phyloP scores from a whole-genome alignment of 352 stramenopile genomes.

The Phytophthora sansomeana region DNA sequence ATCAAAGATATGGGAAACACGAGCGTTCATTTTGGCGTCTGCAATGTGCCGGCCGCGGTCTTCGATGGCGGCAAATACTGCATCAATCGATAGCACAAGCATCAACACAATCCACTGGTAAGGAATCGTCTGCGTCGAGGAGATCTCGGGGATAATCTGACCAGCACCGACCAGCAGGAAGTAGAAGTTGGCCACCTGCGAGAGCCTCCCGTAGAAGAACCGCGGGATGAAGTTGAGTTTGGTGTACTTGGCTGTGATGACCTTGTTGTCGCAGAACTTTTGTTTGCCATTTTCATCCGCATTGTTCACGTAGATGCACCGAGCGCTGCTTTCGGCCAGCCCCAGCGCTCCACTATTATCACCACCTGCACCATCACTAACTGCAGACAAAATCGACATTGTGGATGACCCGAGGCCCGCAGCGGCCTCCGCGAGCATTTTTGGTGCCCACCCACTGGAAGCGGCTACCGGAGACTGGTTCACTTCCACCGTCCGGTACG shows the following conservation, averaged over 20 bases:
- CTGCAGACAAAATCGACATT: conserved; percentile 35
- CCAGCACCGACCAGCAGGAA: conserved; percentile 89
- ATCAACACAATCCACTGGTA: conserved; percentile 89
- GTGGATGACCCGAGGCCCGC: conserved; percentile 37
- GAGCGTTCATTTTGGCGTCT: conserved; percentile 86
- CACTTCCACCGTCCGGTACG: conserved; percentile 35
- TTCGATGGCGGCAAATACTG: conserved; percentile 87
- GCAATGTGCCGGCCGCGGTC: conserved; percentile 79
- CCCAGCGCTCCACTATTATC: conserved; percentile 29
- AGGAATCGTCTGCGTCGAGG: conserved; percentile 83
- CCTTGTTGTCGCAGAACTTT: conserved; percentile 83
- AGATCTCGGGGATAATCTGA: conserved; percentile 88
- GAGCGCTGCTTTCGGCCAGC: conserved; percentile 55
- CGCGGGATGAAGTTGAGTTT: conserved; percentile 86
- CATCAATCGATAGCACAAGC: conserved; percentile 87
- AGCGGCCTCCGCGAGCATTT: conserved; percentile 36
- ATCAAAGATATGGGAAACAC: conserved; percentile 72
- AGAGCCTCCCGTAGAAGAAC: conserved; percentile 87
- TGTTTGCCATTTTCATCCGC: conserved; percentile 52
- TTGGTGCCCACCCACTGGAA: conserved; percentile 28
- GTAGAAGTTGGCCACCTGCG: conserved; percentile 91
- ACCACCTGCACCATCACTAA: conserved; percentile 20
- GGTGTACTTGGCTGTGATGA: conserved; percentile 90
- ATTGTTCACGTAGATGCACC: conserved; percentile 82
- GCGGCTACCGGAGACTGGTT: conserved; percentile 26